Base-by-base conservation (phyloP, 2,329 filamentous ascomycete species). In the Pseudogymnoascus sp. region DNA sequence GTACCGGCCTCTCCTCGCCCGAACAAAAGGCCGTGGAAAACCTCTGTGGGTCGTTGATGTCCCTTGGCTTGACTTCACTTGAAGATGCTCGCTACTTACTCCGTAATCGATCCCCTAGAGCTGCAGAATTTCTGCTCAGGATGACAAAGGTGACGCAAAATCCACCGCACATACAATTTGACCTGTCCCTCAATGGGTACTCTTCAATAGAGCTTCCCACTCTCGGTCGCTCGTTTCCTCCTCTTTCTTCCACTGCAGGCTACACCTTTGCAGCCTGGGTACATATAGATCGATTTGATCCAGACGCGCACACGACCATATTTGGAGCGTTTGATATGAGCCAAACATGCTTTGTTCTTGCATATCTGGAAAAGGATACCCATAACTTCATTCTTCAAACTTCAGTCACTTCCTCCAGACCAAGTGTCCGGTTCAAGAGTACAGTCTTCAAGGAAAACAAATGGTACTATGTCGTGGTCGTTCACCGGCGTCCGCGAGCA, bases 381-480 rank as follows among this genome's bases (percentile, higher is more conserved):
- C 90, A 85, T 65, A 95, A 96, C 75, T 89, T 99, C 68, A 99
- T 99, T 68, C 79, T 99, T 5, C 95, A 99, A 76, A 97, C 96
- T 7, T 97, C 95, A 17, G 89, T 97, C 65, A 90, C 87, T 61
- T 92, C 92, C 7, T 82, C 86, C 61, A 86, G 89, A 64, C 93
- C 95, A 2, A 97, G 93, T 75, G 90, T 99, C 56, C 86, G 95
- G 63, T 99, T 99, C 80, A 96, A 95, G 74, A 89, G 89, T 2
- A 84, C 88, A 10, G 79, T 82, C 0, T 97, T 99, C 71, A 80
- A 87, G 69, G 82, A 89, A 66, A 84, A 86, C 62, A 82, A 80
- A 69, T 99, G 95, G 95, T 99, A 99, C 75, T 95, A 99, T 75
- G 85, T 99, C 70, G 91, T 88, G 46, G 78, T 99, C 65, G 90